phyloP scores from a whole-genome alignment of 169 alveolate species.

The Amoebophrya sp. region DNA sequence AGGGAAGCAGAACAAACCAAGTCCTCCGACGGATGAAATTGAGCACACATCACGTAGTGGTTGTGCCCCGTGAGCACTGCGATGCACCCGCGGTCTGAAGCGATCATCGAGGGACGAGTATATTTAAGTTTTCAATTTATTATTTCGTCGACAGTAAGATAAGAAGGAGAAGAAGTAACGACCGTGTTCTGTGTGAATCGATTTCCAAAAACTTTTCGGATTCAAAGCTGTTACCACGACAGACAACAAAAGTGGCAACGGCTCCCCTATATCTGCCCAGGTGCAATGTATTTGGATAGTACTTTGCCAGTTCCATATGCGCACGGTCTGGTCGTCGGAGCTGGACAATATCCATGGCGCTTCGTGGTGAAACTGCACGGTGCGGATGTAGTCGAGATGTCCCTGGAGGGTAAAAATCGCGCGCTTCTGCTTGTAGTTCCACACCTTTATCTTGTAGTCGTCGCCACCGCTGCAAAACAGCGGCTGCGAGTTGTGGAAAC shows the following conservation, averaged over 20 bases:
- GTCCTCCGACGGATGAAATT: slow-evolving; percentile 85
- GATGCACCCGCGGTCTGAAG: slow-evolving; percentile 43
- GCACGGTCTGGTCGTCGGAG: slow-evolving; percentile 89
- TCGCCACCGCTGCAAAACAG: slow-evolving; percentile 92
- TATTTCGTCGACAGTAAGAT: neutral
- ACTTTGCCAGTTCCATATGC: slow-evolving; percentile 94
- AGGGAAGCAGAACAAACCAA: slow-evolving; percentile 78
- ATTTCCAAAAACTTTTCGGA: neutral
- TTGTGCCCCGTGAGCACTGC: slow-evolving; percentile 84
- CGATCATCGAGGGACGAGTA: neutral
- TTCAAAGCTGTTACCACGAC: too few species aligned
- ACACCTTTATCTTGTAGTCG: slow-evolving; percentile 80
- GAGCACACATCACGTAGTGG: slow-evolving; percentile 91
- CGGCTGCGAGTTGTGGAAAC: slow-evolving; percentile 85
- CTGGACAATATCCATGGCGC: slow-evolving; percentile 89
- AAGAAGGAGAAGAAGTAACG: neutral
- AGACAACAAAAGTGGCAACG: neutral
- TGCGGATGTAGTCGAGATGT: slow-evolving; percentile 85
- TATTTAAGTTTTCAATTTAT: neutral
- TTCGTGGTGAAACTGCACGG: slow-evolving; percentile 84
- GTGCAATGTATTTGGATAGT: slow-evolving; percentile 31
- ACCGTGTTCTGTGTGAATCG: neutral
- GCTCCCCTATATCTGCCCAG: neutral
- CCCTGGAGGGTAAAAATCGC: slow-evolving; percentile 81
- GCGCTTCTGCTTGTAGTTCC: slow-evolving; percentile 59